A percentile compares a stretch with the other conserved stretches of the same genome.
Conservation (phyloP, 2,329 filamentous ascomycete species). For the Camptophora hylomeconis region DNA sequence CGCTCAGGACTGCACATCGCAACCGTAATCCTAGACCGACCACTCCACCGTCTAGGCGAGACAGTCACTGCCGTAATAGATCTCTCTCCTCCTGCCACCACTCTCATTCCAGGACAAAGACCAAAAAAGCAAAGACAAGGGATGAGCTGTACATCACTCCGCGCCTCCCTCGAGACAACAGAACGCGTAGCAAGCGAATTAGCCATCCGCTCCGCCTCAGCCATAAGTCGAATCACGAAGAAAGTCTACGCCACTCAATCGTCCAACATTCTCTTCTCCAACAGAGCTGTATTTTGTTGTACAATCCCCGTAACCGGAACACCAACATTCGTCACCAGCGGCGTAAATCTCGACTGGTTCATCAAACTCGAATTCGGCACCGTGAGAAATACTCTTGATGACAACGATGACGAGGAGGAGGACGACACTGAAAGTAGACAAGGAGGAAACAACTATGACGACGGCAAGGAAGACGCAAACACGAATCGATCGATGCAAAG, state of each 20-base stretch:
- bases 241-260: slow-evolving; percentile 66
- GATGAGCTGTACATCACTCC: slow-evolving; percentile 53
- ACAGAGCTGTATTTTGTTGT: slow-evolving; percentile 65
- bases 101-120: no score
- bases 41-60: slow-evolving; percentile 81
- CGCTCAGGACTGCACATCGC: slow-evolving; percentile 85
- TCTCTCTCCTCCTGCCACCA: slow-evolving; percentile 62
- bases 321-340: slow-evolving; percentile 83
- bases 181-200: slow-evolving; percentile 72
- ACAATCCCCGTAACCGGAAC: slow-evolving; percentile 74
- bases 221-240: slow-evolving; percentile 74
- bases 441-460: slow-evolving; percentile 19
- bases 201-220: slow-evolving; percentile 72
- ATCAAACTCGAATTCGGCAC: slow-evolving; percentile 88
- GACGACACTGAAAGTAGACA: slow-evolving; percentile 18
- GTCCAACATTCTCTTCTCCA: slow-evolving; percentile 71
- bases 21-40: slow-evolving; percentile 75
- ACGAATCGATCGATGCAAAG: slow-evolving; percentile 21
- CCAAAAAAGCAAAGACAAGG: no score
- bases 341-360: slow-evolving; percentile 78
- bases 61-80: slow-evolving; percentile 73
- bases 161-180: slow-evolving; percentile 70
- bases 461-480: slow-evolving; percentile 18
- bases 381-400: slow-evolving; percentile 36
- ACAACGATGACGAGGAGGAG: slow-evolving; percentile 21